Conservation (phyloP, 1,139 yeast species). For the Meyerozyma smithsonii region DNA sequence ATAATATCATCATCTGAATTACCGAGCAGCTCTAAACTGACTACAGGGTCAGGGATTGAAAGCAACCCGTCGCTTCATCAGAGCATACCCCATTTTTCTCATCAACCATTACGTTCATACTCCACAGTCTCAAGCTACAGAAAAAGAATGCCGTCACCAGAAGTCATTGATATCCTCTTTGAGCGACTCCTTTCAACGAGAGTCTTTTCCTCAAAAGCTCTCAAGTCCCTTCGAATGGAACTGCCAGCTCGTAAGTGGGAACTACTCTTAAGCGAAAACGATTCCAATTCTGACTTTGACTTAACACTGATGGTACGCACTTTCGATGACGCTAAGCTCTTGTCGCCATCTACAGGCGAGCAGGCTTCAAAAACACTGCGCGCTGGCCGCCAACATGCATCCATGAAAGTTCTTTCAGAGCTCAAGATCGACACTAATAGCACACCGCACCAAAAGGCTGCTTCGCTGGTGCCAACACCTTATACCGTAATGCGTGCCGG, state of each 20-base stretch:
- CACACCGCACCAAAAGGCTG: conserved; percentile 5
- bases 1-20: conserved; percentile 1
- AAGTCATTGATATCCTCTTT: conserved; percentile 35
- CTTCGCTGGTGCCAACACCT: neutral
- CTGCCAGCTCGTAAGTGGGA: conserved; percentile 43
- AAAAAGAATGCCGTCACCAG: conserved; percentile 32
- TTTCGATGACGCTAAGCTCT: neutral
- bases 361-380: neutral
- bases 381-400: conserved; percentile 2
- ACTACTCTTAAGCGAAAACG: conserved; percentile 37
- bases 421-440: conserved; percentile 5
- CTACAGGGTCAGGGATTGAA: too few species aligned
- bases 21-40: neutral
- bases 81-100: conserved; percentile 5
- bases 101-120: conserved; percentile 28
- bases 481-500: neutral
- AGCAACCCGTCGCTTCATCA: conserved; percentile 5
- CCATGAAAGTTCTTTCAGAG: neutral
- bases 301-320: conserved; percentile 14
- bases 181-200: conserved; percentile 35
- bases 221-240: conserved; percentile 26
- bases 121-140: conserved; percentile 27
- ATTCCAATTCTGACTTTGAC: conserved; percentile 35
- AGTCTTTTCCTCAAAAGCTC: conserved; percentile 34
- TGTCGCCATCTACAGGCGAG: neutral